Evolutionary conservation across 2,329 filamentous ascomycete species (phyloP).

Genomic region (Clathrospora elynae): DNA sequence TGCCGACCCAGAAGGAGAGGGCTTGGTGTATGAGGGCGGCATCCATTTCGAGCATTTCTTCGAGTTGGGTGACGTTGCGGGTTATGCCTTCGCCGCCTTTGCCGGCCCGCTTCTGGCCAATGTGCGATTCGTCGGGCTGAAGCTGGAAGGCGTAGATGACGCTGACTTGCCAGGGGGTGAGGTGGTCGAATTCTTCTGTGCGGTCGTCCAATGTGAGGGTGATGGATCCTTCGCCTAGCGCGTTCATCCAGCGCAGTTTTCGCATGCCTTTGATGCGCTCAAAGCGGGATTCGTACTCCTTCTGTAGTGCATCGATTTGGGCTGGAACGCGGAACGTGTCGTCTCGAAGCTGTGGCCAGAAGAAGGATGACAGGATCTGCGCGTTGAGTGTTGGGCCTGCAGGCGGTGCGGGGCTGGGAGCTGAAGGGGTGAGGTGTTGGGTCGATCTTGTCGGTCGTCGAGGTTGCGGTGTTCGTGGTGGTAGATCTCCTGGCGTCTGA

Average conservation of each 20-base stretch:
- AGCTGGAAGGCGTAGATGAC: conserved; percentile 82
- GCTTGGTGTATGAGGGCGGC: conserved; percentile 71
- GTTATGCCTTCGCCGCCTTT: conserved; percentile 40
- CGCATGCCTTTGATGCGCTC: conserved; percentile 79
- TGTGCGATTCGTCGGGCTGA: conserved; percentile 44
- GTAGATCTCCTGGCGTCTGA: conserved; percentile 27
- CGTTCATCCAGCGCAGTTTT: conserved; percentile 86
- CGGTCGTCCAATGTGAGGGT: conserved; percentile 85
- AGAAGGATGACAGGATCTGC: conserved; percentile 88
- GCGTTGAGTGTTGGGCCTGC: conserved; percentile 63
- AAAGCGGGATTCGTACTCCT: conserved; percentile 75
- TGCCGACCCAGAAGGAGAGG: conserved; percentile 72
- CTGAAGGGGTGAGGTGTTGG: conserved; percentile 18
- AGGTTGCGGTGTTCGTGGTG: conserved; percentile 33
- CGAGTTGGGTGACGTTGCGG: conserved; percentile 54
- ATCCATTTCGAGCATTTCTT: conserved; percentile 69
- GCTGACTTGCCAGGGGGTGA: conserved; percentile 83
- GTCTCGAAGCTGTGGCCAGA: conserved; percentile 83
- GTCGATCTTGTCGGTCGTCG: conserved; percentile 26
- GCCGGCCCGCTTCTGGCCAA: conserved; percentile 13
- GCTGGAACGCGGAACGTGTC: conserved; percentile 70
- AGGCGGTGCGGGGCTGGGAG: conserved; percentile 29
- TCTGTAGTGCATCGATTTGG: conserved; percentile 65
- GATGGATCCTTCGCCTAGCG: conserved; percentile 78
- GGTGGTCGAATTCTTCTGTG: conserved; percentile 71